These are phyloP conservation scores for Paraphoma sp. DNA, from an alignment of 2,329 filamentous ascomycete species.

Conservation along the genomic window DNA sequence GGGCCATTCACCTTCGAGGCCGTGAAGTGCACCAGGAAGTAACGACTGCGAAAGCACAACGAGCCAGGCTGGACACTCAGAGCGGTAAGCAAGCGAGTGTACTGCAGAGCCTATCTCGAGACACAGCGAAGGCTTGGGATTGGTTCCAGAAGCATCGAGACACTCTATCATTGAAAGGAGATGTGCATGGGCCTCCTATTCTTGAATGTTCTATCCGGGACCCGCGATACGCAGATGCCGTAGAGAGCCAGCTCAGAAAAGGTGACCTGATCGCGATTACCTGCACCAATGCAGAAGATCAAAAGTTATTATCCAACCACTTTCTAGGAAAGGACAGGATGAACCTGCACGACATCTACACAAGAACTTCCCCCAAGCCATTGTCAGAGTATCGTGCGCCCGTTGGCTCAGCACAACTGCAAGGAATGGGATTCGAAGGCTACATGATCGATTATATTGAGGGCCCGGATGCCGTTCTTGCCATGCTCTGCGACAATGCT, in stretches of 20 bases:
- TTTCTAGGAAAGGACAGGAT: slow-evolving; percentile 62
- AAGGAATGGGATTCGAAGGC: slow-evolving; percentile 72
- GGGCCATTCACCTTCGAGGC: slow-evolving; percentile 22
- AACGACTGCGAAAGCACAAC: slow-evolving; percentile 6
- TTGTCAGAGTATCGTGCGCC: slow-evolving; percentile 64
- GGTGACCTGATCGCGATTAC: slow-evolving; percentile 71
- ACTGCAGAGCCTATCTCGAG: slow-evolving; percentile 65
- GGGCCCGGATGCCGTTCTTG: slow-evolving; percentile 82
- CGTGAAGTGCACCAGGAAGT: not conserved
- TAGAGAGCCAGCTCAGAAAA: slow-evolving; percentile 64
- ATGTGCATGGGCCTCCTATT: slow-evolving; percentile 82
- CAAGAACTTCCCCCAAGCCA: slow-evolving; percentile 67
- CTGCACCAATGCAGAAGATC: slow-evolving; percentile 76
- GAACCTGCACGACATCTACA: slow-evolving; percentile 72
- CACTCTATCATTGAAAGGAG: slow-evolving; percentile 67
- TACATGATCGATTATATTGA: slow-evolving; percentile 80
- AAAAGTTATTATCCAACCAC: slow-evolving; percentile 71
- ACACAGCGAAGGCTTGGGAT: slow-evolving; percentile 75
- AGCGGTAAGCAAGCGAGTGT: slow-evolving; percentile 59
- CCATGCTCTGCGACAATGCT: slow-evolving; percentile 82
- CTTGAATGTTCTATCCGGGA: slow-evolving; percentile 82
- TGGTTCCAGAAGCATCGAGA: slow-evolving; percentile 79
- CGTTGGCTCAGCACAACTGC: slow-evolving; percentile 63
- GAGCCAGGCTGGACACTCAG: slow-evolving; percentile 36
- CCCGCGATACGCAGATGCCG: slow-evolving; percentile 65